phyloP scores from a whole-genome alignment of 148 eudicot genomes.

The Rhododendron ovatum region DNA sequence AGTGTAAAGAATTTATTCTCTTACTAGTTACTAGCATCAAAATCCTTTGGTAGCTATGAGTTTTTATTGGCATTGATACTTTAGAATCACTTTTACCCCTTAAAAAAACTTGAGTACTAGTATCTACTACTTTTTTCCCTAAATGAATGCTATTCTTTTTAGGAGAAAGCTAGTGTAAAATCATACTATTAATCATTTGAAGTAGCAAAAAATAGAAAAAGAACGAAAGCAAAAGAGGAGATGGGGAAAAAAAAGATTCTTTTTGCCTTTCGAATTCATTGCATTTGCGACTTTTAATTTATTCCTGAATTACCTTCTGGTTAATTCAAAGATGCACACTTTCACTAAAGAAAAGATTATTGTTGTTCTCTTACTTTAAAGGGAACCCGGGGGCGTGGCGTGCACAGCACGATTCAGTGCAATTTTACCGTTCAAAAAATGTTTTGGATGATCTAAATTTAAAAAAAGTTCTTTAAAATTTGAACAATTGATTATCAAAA shows the following conservation, averaged over 20 bases:
- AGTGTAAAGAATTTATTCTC: no score
- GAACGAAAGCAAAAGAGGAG: not conserved
- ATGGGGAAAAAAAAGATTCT: not conserved
- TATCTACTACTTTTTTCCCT: not conserved
- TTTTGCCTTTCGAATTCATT: not conserved
- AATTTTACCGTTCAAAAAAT: no score
- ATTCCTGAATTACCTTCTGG: not conserved
- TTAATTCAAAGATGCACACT: slow-evolving; percentile 12
- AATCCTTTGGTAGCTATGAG: not conserved
- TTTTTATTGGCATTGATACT: slow-evolving; percentile 1
- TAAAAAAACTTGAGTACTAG: not conserved
- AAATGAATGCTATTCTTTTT: not conserved
- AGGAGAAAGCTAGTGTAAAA: not conserved
- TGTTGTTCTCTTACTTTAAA: not conserved
- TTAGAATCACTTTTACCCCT: slow-evolving; percentile 7
- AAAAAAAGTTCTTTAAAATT: no score
- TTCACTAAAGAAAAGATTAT: not conserved
- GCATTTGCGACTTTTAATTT: slow-evolving; percentile 1
- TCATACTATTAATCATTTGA: not conserved
- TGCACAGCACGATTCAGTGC: no score
- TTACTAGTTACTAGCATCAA: not conserved
- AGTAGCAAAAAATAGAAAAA: not conserved
- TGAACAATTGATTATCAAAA: no score
- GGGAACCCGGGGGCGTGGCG: no score
- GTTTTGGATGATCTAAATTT: no score